Evolutionary conservation across 129 eudicot genomes (phyloP).

Genomic region (Artemisia argyi): DNA sequence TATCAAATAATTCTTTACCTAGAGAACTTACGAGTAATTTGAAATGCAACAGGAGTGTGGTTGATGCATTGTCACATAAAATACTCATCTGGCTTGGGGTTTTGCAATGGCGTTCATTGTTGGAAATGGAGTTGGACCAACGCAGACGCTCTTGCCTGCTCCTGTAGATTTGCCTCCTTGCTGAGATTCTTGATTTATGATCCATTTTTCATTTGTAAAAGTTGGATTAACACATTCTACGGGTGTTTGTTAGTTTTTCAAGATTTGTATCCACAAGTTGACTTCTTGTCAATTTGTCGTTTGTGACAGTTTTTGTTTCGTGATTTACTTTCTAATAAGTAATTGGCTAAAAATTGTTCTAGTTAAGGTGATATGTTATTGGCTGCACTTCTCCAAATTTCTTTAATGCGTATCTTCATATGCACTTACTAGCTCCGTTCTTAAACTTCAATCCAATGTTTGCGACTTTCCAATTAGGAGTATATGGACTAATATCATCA

Average conservation of each 20-base stretch:
- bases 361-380: no score
- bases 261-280: background rate
- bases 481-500: no score
- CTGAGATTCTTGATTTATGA: constrained; percentile 6
- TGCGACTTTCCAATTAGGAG: no score
- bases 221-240: background rate
- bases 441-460: no score
- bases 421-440: no score
- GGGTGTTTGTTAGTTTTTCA: background rate
- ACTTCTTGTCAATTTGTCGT: constrained; percentile 10
- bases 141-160: constrained; percentile 38
- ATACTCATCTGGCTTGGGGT: constrained; percentile 60
- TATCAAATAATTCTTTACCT: no score
- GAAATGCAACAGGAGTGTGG: constrained; percentile 53
- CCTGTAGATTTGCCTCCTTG: constrained; percentile 54
- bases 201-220: background rate
- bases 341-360: no score
- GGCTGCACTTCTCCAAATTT: no score
- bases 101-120: constrained; percentile 54
- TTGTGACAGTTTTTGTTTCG: background rate
- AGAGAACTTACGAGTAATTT: background rate
- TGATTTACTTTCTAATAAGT: background rate
- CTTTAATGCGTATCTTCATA: no score
- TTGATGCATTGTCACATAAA: constrained; percentile 69
- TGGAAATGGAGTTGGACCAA: constrained; percentile 51